Evolutionary conservation across 2,329 filamentous ascomycete species (phyloP), one percentile per base, ranked within the genome.

Genomic region (Aspergillus pseudotamarii): DNA sequence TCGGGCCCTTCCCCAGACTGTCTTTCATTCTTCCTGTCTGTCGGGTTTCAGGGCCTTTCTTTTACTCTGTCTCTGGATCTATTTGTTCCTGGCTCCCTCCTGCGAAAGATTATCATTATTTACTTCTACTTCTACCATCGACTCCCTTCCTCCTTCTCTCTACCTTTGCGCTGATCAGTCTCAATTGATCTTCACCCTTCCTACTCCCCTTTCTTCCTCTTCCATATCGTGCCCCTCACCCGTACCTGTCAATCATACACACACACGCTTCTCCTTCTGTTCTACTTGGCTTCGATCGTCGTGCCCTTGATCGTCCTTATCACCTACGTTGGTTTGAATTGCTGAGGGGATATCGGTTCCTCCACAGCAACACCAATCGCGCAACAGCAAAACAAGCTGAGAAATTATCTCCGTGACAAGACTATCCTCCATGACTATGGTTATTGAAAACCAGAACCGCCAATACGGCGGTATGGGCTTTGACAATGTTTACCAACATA

Each of bases 401-500:
- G 36, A 48, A 21, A 48, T 14, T 14, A 34, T 30, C 26, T 48
- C 53, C 41, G 48, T 21, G 50, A 26, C 48, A 63, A 58, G 55
- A 50, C 60, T 69, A 71, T 71, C 69, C 82, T 88, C 80, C 79
- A 97, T 97, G 93, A 95, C 93, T 82, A 96, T 97, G 93, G 92
- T 94, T 80, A 88, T 97, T 84, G 93, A 97, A 83, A 88, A 89
- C 75, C 91, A 93, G 79, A 93, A 94, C 82, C 92, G 89, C 83
- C 88, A 88, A 78, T 92, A 91, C 82, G 91, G 86, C 75, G 87
- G 86, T 77, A 85, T 96, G 83, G 88, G 88, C 79, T 95, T 94
- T 84, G 92, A 94, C 79, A 86, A 88, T 78, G 89, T 93, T 85
- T 88, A 91, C 76, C 85, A 83, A 75, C 85, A 80, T 78, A 85